phyloP scores from a whole-genome alignment of 1,139 yeast genomes.

The Protomyces lactucae-debilis region DNA sequence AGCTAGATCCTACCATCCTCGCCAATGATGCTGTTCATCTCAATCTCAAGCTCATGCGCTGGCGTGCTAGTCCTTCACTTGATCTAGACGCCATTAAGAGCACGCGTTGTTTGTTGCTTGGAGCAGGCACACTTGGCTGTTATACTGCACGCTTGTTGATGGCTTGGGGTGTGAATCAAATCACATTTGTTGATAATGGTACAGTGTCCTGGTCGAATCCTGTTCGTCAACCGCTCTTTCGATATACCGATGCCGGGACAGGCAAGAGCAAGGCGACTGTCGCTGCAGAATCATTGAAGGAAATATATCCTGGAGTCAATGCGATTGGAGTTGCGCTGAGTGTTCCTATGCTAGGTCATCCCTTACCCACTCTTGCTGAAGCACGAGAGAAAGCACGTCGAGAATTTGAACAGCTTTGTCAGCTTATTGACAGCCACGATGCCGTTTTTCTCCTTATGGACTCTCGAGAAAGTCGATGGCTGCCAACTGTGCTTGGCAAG shows the following conservation, averaged over 20 bases:
- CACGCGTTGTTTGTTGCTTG: constrained; percentile 69
- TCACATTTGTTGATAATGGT: constrained; percentile 88
- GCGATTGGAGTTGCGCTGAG: constrained; percentile 60
- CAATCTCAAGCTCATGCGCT: constrained; percentile 86
- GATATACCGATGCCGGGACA: constrained; percentile 65
- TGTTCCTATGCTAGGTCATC: constrained; percentile 96
- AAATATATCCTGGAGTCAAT: constrained; percentile 71
- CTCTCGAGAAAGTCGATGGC: constrained; percentile 92
- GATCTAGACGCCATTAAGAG: constrained; percentile 59
- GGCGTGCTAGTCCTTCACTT: constrained; percentile 86
- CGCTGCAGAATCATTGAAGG: constrained; percentile 69
- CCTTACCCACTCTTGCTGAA: constrained; percentile 43
- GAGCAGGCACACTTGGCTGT: constrained; percentile 95
- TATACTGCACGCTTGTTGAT: constrained; percentile 77
- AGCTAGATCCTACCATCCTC: constrained; percentile 71
- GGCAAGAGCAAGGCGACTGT: constrained; percentile 68
- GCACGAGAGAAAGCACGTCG: constrained; percentile 49
- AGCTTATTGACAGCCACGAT: constrained; percentile 65
- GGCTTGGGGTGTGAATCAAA: constrained; percentile 88
- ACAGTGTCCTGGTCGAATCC: constrained; percentile 87
- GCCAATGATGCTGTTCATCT: constrained; percentile 91
- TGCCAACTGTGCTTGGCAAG: constrained; percentile 77
- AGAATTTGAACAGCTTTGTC: constrained; percentile 51
- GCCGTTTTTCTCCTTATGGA: constrained; percentile 78
- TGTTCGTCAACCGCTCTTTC: constrained; percentile 83